These are phyloP conservation scores for Fusarium pseudonygamai DNA, from an alignment of 2,329 filamentous ascomycete genomes.

Conservation along the genomic window DNA sequence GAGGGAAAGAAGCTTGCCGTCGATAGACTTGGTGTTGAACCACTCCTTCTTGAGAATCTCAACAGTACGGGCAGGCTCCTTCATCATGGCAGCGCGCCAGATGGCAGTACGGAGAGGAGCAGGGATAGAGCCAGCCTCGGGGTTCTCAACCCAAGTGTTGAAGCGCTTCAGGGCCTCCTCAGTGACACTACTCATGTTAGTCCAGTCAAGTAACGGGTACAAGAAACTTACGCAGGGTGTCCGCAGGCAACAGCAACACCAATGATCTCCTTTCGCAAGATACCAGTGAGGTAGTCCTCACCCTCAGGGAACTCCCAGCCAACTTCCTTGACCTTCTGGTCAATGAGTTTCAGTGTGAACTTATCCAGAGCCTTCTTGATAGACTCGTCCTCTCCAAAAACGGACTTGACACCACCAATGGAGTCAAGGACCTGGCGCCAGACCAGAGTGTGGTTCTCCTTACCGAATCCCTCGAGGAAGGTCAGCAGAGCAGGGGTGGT, in stretches of 20 bases:
- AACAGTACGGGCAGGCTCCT: constrained; percentile 74
- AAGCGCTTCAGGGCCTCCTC: constrained; percentile 83
- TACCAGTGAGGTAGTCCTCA: constrained; percentile 83
- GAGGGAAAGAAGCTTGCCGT: constrained; percentile 89
- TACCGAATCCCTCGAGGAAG: constrained; percentile 84
- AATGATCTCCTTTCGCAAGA: constrained; percentile 85
- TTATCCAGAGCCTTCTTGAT: constrained; percentile 78
- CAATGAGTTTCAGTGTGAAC: constrained; percentile 81
- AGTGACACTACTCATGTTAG: constrained; percentile 62
- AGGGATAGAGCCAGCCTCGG: constrained; percentile 75
- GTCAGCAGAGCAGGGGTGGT: constrained; percentile 83
- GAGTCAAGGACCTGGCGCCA: constrained; percentile 87
- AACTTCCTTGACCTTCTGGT: constrained; percentile 77
- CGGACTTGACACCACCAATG: constrained; percentile 79
- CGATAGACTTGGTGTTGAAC: constrained; percentile 81
- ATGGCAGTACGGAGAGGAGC: constrained; percentile 83
- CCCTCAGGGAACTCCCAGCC: constrained; percentile 84
- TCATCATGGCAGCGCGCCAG: constrained; percentile 79
- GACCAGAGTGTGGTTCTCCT: constrained; percentile 86
- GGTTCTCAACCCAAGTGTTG: constrained; percentile 77
- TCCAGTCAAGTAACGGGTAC: background rate
- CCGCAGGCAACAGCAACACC: constrained; percentile 77
- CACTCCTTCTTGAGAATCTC: constrained; percentile 86
- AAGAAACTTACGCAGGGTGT: constrained; percentile 71
- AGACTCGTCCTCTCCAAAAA: constrained; percentile 80